Evolutionary conservation across 148 eudicot species (phyloP).

Genomic region (Silene uniflora): DNA sequence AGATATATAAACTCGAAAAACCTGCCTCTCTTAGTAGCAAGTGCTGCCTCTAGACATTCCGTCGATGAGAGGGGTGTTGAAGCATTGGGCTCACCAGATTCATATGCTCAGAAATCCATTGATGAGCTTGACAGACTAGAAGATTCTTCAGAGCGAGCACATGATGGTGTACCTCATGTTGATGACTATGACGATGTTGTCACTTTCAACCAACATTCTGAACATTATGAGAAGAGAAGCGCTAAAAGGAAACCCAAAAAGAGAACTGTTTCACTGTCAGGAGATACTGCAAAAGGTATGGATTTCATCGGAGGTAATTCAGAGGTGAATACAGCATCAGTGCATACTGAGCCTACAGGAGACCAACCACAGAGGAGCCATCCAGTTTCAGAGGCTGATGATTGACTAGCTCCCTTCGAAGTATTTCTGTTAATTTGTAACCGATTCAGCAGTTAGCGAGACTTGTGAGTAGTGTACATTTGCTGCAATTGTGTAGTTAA

Average conservation of each 20-base stretch:
- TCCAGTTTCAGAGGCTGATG: conserved; percentile 26
- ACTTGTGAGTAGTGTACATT: conserved; percentile 41
- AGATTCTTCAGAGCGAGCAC: conserved; percentile 1
- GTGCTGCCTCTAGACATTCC: conserved; percentile 21
- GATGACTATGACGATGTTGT: conserved; percentile 21
- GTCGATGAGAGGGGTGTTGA: conserved; percentile 17
- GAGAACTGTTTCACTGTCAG: conserved; percentile 49
- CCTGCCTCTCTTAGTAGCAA: conserved; percentile 16
- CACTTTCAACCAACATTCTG: conserved; percentile 23
- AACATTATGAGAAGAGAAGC: conserved; percentile 33
- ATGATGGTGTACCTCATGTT: conserved; percentile 17
- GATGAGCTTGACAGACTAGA: conserved; percentile 25
- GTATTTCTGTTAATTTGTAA: too few species aligned
- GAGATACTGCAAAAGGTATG: conserved; percentile 19
- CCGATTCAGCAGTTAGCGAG: background rate
- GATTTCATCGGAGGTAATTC: conserved; percentile 17
- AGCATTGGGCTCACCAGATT: conserved; percentile 31
- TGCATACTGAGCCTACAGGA: conserved; percentile 14
- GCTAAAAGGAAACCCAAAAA: conserved; percentile 41
- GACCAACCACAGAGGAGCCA: conserved; percentile 23
- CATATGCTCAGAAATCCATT: conserved; percentile 26
- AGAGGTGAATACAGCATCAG: conserved; percentile 11
- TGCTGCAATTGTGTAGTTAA: conserved; percentile 41
- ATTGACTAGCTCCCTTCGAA: conserved; percentile 26
- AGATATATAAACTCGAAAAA: conserved; percentile 21